A percentile compares a stretch with the other conserved stretches of the same genome.
Conservation (phyloP, 2,329 filamentous ascomycete species). For the Aspergillus tanneri region DNA sequence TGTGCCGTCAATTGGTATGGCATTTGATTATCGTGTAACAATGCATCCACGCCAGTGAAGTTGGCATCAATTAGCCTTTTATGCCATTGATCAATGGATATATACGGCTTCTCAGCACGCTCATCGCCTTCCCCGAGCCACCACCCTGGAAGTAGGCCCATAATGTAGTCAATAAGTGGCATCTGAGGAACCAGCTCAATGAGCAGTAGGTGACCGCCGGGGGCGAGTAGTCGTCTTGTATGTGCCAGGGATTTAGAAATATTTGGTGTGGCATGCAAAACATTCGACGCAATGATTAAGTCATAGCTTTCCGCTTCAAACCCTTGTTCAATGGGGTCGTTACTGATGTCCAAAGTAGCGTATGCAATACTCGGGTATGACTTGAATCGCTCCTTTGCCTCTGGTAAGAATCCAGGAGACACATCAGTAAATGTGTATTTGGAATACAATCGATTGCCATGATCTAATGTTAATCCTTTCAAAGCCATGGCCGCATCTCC, state of each 20-base stretch:
- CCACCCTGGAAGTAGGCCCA: constrained; percentile 42
- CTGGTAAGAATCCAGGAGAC: constrained; percentile 29
- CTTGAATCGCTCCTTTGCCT: constrained; percentile 25
- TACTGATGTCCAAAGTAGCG: constrained; percentile 31
- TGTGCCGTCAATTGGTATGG: constrained; percentile 15
- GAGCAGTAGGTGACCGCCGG: constrained; percentile 49
- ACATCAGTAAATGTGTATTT: constrained; percentile 34
- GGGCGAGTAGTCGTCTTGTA: constrained; percentile 30
- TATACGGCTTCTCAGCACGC: constrained; percentile 20
- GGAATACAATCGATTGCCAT: constrained; percentile 16
- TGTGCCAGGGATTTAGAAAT: constrained; percentile 27
- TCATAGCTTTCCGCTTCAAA: constrained; percentile 31
- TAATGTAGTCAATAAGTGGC: constrained; percentile 23
- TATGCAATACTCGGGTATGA: constrained; percentile 28
- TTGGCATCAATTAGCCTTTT: constrained; percentile 19
- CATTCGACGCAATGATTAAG: constrained; percentile 37
- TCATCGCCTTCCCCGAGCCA: constrained; percentile 33
- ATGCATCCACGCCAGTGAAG: constrained; percentile 18
- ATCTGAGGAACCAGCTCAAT: constrained; percentile 38
- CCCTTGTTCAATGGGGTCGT: constrained; percentile 30
- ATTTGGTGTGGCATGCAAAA: constrained; percentile 23
- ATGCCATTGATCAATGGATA: constrained; percentile 18
- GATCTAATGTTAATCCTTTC: constrained; percentile 4
- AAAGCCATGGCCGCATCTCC: constrained; percentile 24
- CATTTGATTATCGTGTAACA: constrained; percentile 10